Evolutionary conservation across 345 rosid species (phyloP), one percentile per base, ranked within the genome.

Genomic region (Sapria himalayana): DNA sequence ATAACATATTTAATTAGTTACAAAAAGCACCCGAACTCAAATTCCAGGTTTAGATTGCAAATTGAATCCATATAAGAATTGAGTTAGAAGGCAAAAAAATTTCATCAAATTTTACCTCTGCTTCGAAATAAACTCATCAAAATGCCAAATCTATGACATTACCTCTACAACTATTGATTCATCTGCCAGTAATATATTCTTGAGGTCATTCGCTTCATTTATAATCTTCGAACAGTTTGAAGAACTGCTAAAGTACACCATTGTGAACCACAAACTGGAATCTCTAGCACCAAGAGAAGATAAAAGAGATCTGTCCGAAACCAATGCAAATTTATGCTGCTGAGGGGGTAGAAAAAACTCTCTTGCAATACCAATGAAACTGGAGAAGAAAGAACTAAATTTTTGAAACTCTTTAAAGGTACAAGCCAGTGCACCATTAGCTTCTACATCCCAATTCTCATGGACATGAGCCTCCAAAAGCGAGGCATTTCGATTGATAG

Each of bases 311-410:
- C 39, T 50, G 36, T 74, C 68, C 22, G 89, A 70, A 58, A 82
- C 59, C 50, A 76, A 55, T 29, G 93, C 98, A 72, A 82, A 76
- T 46, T 72, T 67, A 52, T 66, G 69, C 54, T 57, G 70, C 60
- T 78, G 75, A 8, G 73, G 62, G 38, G 82, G 81, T 36, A 82
- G 57, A 25, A 71, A 76, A 50, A 66, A 74, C 41, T 78, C 85
- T 51, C 82, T 67, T 18, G 69, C 65, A 39, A 57, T 43, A 42
- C 60, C 54, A 53, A 69, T 57, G 48, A 74, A 63, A 42, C 64
- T 64, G 1, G 71, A 57, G 58, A 82, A 72, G 65, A 82, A 74
- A 36, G 70, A 59, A 35, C 73, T 75, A 58, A 82, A 76, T 23
- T 33, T 59, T 64, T 70, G 66, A 64, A 69, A 76, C 56, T 76